Percentiles rank a stretch among this genome's conserved stretches.
Conservation (phyloP, 306 rosid species). For the Vigna unguiculata region DNA sequence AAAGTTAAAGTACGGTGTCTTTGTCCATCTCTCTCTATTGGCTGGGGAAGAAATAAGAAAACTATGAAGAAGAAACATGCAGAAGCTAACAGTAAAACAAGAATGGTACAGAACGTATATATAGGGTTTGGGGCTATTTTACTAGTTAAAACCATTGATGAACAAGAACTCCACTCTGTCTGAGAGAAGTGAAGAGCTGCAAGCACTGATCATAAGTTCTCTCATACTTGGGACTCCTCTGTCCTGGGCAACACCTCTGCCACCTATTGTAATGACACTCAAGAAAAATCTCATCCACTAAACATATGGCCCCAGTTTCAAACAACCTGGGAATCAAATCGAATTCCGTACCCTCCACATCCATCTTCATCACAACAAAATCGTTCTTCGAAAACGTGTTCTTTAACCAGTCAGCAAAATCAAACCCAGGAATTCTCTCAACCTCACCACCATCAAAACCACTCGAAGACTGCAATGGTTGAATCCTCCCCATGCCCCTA, state of each 20-base stretch:
- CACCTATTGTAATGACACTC: constrained; percentile 96
- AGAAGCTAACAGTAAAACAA: constrained; percentile 25
- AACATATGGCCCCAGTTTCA: constrained; percentile 88
- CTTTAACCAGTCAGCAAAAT: constrained; percentile 87
- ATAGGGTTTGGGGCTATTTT: constrained; percentile 27
- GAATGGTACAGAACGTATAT: constrained; percentile 40
- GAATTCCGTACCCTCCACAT: constrained; percentile 91
- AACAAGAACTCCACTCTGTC: constrained; percentile 88
- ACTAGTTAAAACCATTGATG: constrained; percentile 83
- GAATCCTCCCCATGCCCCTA: constrained; percentile 97
- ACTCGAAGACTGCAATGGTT: constrained; percentile 53
- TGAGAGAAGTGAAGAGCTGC: constrained; percentile 71
- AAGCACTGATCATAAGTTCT: constrained; percentile 81
- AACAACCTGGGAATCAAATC: constrained; percentile 87
- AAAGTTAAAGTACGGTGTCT: constrained; percentile 16
- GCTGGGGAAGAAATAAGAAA: background rate
- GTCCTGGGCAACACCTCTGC: constrained; percentile 95
- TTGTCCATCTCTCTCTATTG: constrained; percentile 6
- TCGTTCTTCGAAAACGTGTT: constrained; percentile 70
- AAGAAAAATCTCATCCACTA: constrained; percentile 91
- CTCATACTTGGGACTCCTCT: constrained; percentile 88
- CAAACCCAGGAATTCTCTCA: constrained; percentile 83
- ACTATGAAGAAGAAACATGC: constrained; percentile 20
- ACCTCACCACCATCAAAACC: constrained; percentile 58
- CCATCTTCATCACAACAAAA: constrained; percentile 97